A percentile compares a stretch with the other conserved stretches of the same genome.
phyloP scores from a whole-genome alignment of 345 rosid species.

The Pistacia vera region DNA sequence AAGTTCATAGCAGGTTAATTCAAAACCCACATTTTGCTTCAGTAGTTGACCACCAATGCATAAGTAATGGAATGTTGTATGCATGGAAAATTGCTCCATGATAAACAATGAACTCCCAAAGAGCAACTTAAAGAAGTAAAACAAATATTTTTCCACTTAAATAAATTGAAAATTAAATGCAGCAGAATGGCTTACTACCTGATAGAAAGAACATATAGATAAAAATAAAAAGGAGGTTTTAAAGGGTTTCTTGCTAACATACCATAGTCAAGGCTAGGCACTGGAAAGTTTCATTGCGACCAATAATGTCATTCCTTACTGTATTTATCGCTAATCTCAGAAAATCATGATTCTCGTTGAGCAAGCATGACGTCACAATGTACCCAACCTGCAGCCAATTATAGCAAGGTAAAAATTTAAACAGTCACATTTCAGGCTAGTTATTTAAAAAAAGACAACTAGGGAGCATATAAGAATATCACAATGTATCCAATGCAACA shows the following conservation, averaged over 20 bases:
- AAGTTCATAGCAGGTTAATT: no score
- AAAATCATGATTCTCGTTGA: slow-evolving; percentile 97
- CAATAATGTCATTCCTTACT: slow-evolving; percentile 94
- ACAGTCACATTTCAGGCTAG: not conserved
- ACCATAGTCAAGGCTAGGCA: slow-evolving; percentile 99
- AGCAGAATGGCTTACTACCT: not conserved
- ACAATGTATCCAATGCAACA: not conserved
- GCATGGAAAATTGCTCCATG: no score
- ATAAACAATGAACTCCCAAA: not conserved
- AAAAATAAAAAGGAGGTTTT: not conserved
- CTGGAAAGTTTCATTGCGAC: slow-evolving; percentile 98
- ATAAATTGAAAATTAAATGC: not conserved
- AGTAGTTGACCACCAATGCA: not conserved
- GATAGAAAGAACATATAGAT: not conserved
- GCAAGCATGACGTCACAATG: slow-evolving; percentile 88
- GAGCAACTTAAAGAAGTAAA: not conserved
- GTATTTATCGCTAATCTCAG: slow-evolving; percentile 94
- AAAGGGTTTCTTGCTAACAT: slow-evolving; percentile 28
- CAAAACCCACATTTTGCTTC: no score
- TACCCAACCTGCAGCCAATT: slow-evolving; percentile 86
- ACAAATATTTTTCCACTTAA: not conserved
- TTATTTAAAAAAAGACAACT: not conserved
- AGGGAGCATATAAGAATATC: not conserved
- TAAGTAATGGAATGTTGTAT: not conserved
- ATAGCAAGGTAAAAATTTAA: slow-evolving; percentile 22